These are phyloP conservation scores for Aspergillus nomiae DNA, from an alignment of 2,329 filamentous ascomycete species.

Conservation along the genomic window DNA sequence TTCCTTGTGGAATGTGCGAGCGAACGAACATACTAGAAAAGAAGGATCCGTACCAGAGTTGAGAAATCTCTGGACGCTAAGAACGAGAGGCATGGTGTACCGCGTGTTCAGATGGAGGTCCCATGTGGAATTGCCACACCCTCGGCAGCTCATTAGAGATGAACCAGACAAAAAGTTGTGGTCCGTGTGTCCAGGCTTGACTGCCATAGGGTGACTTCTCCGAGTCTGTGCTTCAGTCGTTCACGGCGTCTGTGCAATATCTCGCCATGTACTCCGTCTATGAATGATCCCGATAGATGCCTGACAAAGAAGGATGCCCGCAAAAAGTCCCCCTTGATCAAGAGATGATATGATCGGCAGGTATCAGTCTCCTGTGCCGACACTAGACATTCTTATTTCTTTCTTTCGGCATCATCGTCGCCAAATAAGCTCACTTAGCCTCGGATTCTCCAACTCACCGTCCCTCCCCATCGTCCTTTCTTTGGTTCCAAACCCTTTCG, in stretches of 20 bases:
- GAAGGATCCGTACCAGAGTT: background rate
- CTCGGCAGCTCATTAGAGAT: background rate
- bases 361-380: background rate
- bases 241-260: no score
- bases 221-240: background rate
- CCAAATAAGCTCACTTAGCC: background rate
- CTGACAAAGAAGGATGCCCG: background rate
- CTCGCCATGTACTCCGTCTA: no score
- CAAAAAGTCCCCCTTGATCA: background rate
- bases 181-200: background rate
- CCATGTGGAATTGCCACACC: background rate
- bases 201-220: no score
- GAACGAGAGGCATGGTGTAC: slow-evolving; percentile 1
- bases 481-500: no score
- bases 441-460: background rate
- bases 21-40: slow-evolving; percentile 1
- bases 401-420: no score
- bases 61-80: no score
- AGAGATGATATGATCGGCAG: background rate
- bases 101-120: background rate
- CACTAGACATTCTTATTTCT: background rate
- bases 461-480: background rate
- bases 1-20: background rate
- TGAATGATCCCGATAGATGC: no score
- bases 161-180: background rate